Base-by-base conservation (phyloP, 2,329 filamentous ascomycete species). In the Passalora sequoiae region DNA sequence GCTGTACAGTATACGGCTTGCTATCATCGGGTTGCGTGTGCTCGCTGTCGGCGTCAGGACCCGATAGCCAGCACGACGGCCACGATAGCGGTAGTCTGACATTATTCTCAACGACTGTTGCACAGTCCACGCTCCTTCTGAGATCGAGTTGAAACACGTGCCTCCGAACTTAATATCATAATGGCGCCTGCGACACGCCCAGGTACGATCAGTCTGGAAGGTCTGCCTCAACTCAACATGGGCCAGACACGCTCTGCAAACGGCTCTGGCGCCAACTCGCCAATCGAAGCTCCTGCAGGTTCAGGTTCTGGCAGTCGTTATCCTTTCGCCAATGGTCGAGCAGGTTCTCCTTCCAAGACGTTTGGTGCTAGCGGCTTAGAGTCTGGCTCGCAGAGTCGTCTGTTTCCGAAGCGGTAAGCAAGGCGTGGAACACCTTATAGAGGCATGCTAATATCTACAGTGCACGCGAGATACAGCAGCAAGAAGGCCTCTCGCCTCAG, bases 271-370 rank as follows among this genome's bases (percentile, higher is more conserved):
- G 84, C 80, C 65, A 88, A 84, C 54, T 89, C 89, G 30, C 86
- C 88, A 29, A 83, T 83, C 61, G 89, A 95, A 59, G 72, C 83
- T 50, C 73, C 83, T 46, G 75, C 77, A 43, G 74, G 78, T 59
- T 76, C 75, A 58, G 30, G 15, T 19, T 4, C 30, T 19, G 68
- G 73, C 46, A 69, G 82, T 56, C 81, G 88, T 68, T 84, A 86
- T 53, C 80, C 86, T 16, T 86, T 91, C 62, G 73, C 83, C 36
- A 79, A 78, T 58, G 74, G 78, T 46, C 69, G 89, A 74, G 82
- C 88, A 73, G 89, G 89, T 66, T 98, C 92, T 76, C 92, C 92
- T 60, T 96, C 89, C 69, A 89, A 95, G 72, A 92, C 97, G 56
- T 80, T 89, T 62, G 33, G 33, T 12, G 33, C 5, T 20, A n/a